A percentile compares a stretch with the other conserved stretches of the same genome.
Evolutionary conservation across 2,329 filamentous ascomycete species (phyloP).

Genomic region (Colletotrichum siamense): DNA sequence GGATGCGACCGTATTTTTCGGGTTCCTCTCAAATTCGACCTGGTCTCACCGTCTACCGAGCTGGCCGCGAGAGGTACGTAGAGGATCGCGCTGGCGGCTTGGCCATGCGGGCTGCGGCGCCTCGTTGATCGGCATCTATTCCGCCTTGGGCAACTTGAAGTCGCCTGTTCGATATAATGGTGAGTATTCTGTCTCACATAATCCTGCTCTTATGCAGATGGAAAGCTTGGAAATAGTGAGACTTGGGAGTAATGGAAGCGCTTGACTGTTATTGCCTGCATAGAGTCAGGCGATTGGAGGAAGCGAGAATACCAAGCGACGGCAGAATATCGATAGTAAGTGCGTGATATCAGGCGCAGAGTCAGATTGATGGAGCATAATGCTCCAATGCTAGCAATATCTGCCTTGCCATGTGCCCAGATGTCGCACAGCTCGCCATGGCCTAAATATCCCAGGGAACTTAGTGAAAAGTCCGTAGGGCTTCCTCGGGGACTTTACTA

Average conservation of each 20-base stretch:
- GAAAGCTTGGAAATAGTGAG: neutral
- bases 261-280: neutral
- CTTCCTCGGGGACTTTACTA: neutral
- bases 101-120: neutral
- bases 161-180: neutral
- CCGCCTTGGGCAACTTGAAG: neutral
- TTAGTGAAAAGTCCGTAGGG: neutral
- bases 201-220: neutral
- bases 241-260: neutral
- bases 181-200: neutral
- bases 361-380: fast-evolving
- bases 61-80: neutral
- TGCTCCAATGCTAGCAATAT: neutral
- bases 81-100: neutral
- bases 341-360: fast-evolving
- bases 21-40: neutral
- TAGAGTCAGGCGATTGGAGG: neutral
- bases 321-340: neutral
- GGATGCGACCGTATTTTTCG: neutral
- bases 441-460: neutral
- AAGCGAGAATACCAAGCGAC: neutral
- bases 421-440: neutral
- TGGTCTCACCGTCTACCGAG: neutral
- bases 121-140: constrained; percentile 11
- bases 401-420: neutral